phyloP scores from a whole-genome alignment of 2,329 filamentous ascomycete species.

The Nigrospora sphaerica region DNA sequence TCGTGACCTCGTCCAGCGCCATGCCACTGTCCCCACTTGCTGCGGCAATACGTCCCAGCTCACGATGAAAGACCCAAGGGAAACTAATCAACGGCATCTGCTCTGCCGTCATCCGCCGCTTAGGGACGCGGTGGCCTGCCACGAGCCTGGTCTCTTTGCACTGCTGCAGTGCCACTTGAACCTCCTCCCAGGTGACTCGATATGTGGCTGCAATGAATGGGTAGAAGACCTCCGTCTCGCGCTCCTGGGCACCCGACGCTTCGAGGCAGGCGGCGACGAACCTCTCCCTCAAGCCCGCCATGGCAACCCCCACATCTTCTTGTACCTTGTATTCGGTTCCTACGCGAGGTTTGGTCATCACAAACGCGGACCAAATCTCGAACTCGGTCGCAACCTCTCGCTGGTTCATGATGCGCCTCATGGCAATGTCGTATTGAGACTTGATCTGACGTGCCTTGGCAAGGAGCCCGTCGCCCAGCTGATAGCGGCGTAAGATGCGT shows the following conservation, averaged over 20 bases:
- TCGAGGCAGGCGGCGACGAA: conserved; percentile 62
- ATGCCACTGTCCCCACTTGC: not conserved
- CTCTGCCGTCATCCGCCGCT: conserved; percentile 30
- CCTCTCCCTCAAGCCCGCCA: conserved; percentile 56
- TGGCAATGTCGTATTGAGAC: conserved; percentile 64
- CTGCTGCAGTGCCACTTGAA: conserved; percentile 50
- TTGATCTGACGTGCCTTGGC: conserved; percentile 62
- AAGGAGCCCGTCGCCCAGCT: conserved; percentile 47
- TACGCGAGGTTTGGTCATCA: conserved; percentile 65
- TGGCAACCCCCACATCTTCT: conserved; percentile 70
- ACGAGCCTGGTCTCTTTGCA: conserved; percentile 20
- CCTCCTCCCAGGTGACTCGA: conserved; percentile 66
- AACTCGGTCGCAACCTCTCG: conserved; percentile 82
- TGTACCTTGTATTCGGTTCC: conserved; percentile 78
- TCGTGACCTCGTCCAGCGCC: conserved; percentile 24
- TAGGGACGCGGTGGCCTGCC: conserved; percentile 26
- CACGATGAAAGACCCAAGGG: conserved; percentile 78
- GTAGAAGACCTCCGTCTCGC: conserved; percentile 51
- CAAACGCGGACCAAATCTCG: conserved; percentile 84
- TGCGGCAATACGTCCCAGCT: conserved; percentile 64
- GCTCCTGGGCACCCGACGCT: conserved; percentile 51
- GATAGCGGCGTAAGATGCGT: conserved; percentile 61
- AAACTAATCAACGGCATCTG: conserved; percentile 83
- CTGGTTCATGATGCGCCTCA: conserved; percentile 78
- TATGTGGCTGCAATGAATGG: conserved; percentile 86